phyloP scores from a whole-genome alignment of 257 asterid species.

The Capsicum pubescens region DNA sequence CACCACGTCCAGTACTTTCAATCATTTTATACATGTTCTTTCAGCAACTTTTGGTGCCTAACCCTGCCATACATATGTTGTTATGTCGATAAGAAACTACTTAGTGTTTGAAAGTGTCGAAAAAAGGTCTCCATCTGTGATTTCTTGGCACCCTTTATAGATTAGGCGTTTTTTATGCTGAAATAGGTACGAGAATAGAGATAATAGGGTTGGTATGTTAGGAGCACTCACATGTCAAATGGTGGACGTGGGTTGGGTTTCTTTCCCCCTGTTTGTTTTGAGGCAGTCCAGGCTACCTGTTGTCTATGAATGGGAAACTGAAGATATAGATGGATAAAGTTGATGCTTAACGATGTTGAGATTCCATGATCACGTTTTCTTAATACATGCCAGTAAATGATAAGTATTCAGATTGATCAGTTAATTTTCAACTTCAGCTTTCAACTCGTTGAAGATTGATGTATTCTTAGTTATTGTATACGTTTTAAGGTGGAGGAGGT shows the following conservation, averaged over 20 bases:
- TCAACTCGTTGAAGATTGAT: not conserved
- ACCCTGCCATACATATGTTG: not conserved
- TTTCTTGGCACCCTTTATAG: not conserved
- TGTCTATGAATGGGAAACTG: not conserved
- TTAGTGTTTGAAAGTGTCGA: not conserved
- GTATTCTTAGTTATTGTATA: not conserved
- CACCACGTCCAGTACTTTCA: not conserved
- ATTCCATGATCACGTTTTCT: constrained; percentile 18
- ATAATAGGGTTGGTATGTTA: not conserved
- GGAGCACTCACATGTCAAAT: constrained; percentile 8
- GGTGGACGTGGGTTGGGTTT: not conserved
- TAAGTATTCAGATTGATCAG: not conserved
- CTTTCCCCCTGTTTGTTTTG: not conserved
- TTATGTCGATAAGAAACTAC: not conserved
- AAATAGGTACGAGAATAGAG: not conserved
- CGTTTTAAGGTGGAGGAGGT: too few relatives aligned
- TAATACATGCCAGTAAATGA: not conserved
- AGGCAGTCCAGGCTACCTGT: constrained; percentile 7
- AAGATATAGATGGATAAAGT: not conserved
- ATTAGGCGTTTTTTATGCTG: not conserved
- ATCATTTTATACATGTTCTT: not conserved
- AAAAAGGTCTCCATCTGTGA: not conserved
- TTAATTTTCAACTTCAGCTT: constrained; percentile 10
- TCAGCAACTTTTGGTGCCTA: not conserved
- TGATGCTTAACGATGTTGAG: constrained; percentile 11